Conservation (phyloP, 176 grass and related monocot genomes). For the bread wheat (Triticum aestivum) region IWGSC_CS_RefSeq_v2.1 NC_057797.1:139418850-139419349, state of each 20-base stretch:
- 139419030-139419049: neutral
- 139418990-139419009: neutral
- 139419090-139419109: conserved; percentile 21
- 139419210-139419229: conserved; percentile 24
- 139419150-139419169: conserved; percentile 25
- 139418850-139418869: too few species aligned
- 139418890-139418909: too few species aligned
- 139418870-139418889: too few species aligned
- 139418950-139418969: too few species aligned
- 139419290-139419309: conserved; percentile 33
- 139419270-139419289: neutral
- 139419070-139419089: conserved; percentile 7
- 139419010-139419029: neutral
- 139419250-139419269: conserved; percentile 16
- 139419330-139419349: conserved; percentile 56
- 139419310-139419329: neutral
- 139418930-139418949: too few species aligned
- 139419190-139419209: neutral
- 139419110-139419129: conserved; percentile 28
- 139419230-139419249: conserved; percentile 43
- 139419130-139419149: conserved; percentile 15
- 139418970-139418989: neutral
- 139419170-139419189: neutral
- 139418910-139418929: too few species aligned
- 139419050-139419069: neutral